Percentiles rank a stretch among this genome's conserved stretches.
These are phyloP conservation scores for Sporothrix luriei DNA, from an alignment of 2,329 filamentous ascomycete species.

Conservation along the genomic window DNA sequence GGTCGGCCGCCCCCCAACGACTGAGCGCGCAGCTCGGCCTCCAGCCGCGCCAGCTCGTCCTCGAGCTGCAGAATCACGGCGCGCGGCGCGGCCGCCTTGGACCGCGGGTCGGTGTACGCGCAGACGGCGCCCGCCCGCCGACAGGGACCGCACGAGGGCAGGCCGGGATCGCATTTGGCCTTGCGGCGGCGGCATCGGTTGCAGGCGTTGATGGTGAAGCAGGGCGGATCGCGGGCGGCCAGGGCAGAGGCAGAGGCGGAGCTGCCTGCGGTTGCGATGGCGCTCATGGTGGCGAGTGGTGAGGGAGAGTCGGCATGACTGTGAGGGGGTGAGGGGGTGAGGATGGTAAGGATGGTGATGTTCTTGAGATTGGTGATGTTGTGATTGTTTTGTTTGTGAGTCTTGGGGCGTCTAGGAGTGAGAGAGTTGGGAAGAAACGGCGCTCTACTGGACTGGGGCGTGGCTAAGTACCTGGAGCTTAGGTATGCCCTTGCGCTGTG, in stretches of 20 bases:
- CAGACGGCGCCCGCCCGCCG: slow-evolving; percentile 34
- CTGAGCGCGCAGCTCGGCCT: slow-evolving; percentile 24
- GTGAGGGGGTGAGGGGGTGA: background rate
- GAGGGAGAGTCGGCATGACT: slow-evolving; percentile 2
- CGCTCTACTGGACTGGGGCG: too few species aligned
- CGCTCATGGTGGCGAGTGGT: background rate
- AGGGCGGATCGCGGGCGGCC: background rate
- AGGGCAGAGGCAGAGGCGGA: background rate
- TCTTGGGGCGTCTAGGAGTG: background rate
- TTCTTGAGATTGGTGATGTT: background rate
- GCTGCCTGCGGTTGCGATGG: background rate
- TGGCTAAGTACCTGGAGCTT: background rate
- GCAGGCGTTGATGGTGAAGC: slow-evolving; percentile 31
- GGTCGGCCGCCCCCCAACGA: background rate
- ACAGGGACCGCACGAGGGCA: slow-evolving; percentile 34
- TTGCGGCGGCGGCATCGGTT: slow-evolving; percentile 30
- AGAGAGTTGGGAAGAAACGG: background rate
- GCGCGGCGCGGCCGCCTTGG: slow-evolving; percentile 33
- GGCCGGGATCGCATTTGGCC: slow-evolving; percentile 28
- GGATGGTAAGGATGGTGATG: background rate
- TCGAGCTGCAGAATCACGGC: slow-evolving; percentile 32
- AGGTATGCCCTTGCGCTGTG: background rate
- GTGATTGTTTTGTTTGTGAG: background rate
- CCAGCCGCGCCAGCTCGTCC: slow-evolving; percentile 27
- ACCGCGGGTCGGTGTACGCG: slow-evolving; percentile 36